These are phyloP conservation scores for Dentiscutata heterogama DNA, from an alignment of 371 early-diverging fungal genomes.

Conservation along the genomic window DNA sequence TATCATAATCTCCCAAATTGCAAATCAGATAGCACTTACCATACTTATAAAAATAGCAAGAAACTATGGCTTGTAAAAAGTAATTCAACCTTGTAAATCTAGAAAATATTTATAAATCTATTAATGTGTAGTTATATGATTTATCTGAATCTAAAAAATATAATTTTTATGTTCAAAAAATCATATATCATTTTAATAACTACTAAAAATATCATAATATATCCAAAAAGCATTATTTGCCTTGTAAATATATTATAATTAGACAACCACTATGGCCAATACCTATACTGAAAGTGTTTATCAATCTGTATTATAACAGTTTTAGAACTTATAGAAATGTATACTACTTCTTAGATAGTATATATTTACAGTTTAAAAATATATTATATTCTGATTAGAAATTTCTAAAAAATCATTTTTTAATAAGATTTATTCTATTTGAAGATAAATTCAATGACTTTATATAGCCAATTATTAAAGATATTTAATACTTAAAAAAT, in stretches of 20 bases:
- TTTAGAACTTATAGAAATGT: neutral
- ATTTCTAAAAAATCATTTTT: slow-evolving; percentile 21
- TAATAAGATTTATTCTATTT: slow-evolving; percentile 18
- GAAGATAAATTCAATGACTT: neutral
- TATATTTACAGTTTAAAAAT: slow-evolving; percentile 26
- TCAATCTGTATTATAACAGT: neutral
- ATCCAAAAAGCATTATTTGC: neutral
- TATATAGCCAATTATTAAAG: neutral
- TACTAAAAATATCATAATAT: neutral
- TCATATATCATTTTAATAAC: neutral
- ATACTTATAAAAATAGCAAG: neutral
- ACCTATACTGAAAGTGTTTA: neutral
- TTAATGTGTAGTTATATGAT: neutral
- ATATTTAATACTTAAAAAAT: neutral
- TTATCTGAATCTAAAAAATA: neutral
- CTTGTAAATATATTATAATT: neutral
- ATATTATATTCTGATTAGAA: neutral
- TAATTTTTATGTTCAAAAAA: neutral
- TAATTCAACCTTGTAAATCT: neutral
- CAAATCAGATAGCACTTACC: neutral
- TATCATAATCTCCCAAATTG: neutral
- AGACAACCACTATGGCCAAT: neutral
- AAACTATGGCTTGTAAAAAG: neutral
- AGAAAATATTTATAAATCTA: neutral
- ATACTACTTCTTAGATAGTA: neutral